Percentiles rank a stretch among this genome's conserved stretches.
These are phyloP conservation scores for Theileria sp. DNA, from an alignment of 169 alveolate species.

Conservation along the genomic window DNA sequence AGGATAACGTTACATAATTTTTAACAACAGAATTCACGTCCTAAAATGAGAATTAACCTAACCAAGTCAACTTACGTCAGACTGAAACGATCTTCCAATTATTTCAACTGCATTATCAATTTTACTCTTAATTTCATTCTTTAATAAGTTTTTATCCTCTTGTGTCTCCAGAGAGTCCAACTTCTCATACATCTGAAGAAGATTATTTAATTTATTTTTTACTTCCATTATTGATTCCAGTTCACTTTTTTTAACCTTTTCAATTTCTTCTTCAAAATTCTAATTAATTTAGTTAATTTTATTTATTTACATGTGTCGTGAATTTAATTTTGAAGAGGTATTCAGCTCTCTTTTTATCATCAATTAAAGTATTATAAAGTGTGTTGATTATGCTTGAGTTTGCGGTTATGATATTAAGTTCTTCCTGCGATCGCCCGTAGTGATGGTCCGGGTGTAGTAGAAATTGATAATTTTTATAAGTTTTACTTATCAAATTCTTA, in stretches of 20 bases:
- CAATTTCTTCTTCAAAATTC: constrained; percentile 27
- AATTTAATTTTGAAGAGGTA: constrained; percentile 31
- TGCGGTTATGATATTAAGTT: constrained; percentile 32
- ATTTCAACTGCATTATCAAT: background rate
- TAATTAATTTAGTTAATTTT: background rate
- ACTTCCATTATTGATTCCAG: constrained; percentile 57
- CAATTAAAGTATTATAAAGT: constrained; percentile 27
- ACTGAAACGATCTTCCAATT: constrained; percentile 16
- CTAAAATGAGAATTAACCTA: constrained; percentile 4
- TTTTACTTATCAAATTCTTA: constrained; percentile 27
- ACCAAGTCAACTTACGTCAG: constrained; percentile 15
- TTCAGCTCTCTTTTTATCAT: constrained; percentile 56
- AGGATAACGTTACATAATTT: constrained; percentile 39
- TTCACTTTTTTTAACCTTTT: constrained; percentile 4
- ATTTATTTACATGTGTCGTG: constrained; percentile 41
- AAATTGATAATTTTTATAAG: constrained; percentile 40
- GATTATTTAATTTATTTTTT: background rate
- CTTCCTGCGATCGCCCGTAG: constrained; percentile 21
- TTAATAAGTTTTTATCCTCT: constrained; percentile 6
- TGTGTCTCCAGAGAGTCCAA: constrained; percentile 18
- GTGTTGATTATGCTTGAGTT: constrained; percentile 48
- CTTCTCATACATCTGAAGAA: constrained; percentile 36
- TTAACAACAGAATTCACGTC: constrained; percentile 18
- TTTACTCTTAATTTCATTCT: constrained; percentile 13
- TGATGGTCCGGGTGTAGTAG: constrained; percentile 57